Evolutionary conservation across 768 basidiomycete genomes (phyloP), one percentile per base, ranked within the genome.

Genomic region (Pisolithus orientalis): DNA sequence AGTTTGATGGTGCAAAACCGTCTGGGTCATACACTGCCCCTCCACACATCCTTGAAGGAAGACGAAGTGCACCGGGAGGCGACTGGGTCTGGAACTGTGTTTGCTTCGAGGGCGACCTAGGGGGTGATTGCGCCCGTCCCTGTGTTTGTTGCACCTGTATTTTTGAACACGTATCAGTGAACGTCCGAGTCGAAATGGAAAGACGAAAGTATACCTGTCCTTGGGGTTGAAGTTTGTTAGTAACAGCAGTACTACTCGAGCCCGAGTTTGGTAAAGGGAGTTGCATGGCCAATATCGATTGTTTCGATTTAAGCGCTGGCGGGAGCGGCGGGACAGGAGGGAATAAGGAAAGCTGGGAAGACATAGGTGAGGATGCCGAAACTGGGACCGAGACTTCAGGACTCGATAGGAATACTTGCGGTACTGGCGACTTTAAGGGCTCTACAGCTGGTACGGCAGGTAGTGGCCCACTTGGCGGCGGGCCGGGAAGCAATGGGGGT

Each of bases 21-120:
- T 54, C 17, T 16, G 53, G 62, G 6, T 56, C 57, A 17, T 63
- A 63, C 8, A 63, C 61, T 11, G 55, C 39, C 39, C 54, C 67
- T 62, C 64, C 65, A 16, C 63, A 63, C 39, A 67, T 59, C 44
- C 66, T 60, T 16, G 67, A 69, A 4, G 66, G 66, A 39, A 67
- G 49, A 31, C 66, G 64, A n/a, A 67, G 47, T n/a, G 57, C 62
- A 16, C 66, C 66, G 16, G 67, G 63, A 1, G 65, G 51, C 0
- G 66, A 58, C 24, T 66, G 63, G 24, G 32, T 21, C 32, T 47
- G 46, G n/a, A 37, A 24, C n/a, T 47, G 32, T 38, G 32, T 11
- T 32, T 32, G 46, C 11, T 37, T 47, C 9, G 46, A 38, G 21
- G 46, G 46, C 10, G 46, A 47, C 28, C 34, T 47, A 21, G 46